Evolutionary conservation across 163 green algal species (phyloP), one percentile per base, ranked within the genome.

Genomic region (Scenedesmus sp.): DNA sequence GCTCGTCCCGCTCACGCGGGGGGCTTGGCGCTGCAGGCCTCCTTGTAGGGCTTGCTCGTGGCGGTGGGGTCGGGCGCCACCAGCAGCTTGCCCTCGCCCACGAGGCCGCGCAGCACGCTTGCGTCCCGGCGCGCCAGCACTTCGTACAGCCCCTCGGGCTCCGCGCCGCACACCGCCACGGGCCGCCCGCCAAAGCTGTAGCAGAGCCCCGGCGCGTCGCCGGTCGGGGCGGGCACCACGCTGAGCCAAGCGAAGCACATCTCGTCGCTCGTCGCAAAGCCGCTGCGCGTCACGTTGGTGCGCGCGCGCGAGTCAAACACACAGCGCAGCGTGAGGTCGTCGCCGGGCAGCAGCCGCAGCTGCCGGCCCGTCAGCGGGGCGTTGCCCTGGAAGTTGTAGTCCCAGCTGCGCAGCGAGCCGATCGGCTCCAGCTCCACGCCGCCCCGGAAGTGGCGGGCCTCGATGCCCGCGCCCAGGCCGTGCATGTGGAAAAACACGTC

Each of bases 401-500:
- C 36, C 48, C 67, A 85, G 53, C 36, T 56, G 45, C 66, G 54
- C 18, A 80, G 54, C 7, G 48, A 4, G 26, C 63, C 80, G 53
- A 83, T 54, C 5, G 80, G 80, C 28, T 45, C 11, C 24, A 85
- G 57, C 73, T 85, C 80, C 33, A 29, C 31, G 22, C 73, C 73
- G 31, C n/a, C 33, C 3, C 80, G 69, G 14, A 74, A 63, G 73
- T 69, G 75, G 1, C 64, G 54, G 1, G 73, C 75, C 11, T 75
- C 54, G 63, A 77, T 77, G 29, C 29, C 45, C 42, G 48, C 67
- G 36, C 79, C 79, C 17, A 63, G 15, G 45, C 57, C 26, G 36
- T 85, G 80, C 80, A 83, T 83, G 80, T 85, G 80, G 64, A 80
- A 79, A 28, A 85, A 83, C 22, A 33, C 44, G 24, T 83, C 53